A percentile compares a stretch with the other conserved stretches of the same genome.
phyloP scores from a whole-genome alignment of 352 stramenopile genomes.

The Aphanomyces stellatus region DNA sequence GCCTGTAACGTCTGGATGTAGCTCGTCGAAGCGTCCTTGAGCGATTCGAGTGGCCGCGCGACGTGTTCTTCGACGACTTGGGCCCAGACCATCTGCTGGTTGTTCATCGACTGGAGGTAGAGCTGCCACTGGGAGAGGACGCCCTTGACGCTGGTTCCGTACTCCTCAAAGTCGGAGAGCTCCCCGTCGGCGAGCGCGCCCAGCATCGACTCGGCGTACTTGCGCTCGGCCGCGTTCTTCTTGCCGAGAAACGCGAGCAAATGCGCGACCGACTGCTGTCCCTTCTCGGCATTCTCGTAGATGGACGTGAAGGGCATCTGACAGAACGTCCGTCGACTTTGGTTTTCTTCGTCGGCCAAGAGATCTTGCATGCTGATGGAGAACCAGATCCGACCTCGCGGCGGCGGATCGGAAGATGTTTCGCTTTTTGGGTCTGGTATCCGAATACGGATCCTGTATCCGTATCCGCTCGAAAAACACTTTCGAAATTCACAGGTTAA shows the following conservation, averaged over 20 bases:
- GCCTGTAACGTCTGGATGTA: constrained; percentile 74
- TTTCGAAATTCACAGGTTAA: too few species aligned
- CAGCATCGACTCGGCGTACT: constrained; percentile 50
- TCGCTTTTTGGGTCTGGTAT: too few species aligned
- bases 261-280: constrained; percentile 60
- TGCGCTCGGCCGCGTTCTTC: constrained; percentile 54
- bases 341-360: constrained; percentile 43
- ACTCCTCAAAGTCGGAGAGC: constrained; percentile 63
- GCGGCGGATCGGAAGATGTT: too few species aligned
- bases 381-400: too few species aligned
- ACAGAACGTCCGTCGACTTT: constrained; percentile 81
- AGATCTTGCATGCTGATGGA: constrained; percentile 1
- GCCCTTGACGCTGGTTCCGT: constrained; percentile 47
- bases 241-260: constrained; percentile 65
- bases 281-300: constrained; percentile 68
- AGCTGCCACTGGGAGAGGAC: constrained; percentile 50
- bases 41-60: constrained; percentile 58
- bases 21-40: constrained; percentile 60
- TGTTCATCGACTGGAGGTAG: constrained; percentile 50
- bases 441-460: too few species aligned
- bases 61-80: constrained; percentile 79
- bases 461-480: too few species aligned
- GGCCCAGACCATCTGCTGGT: constrained; percentile 61
- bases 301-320: constrained; percentile 73
- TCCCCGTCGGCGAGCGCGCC: constrained; percentile 24